phyloP scores from a whole-genome alignment of 2,329 filamentous ascomycete genomes.

The Emergomyces orientalis region DNA sequence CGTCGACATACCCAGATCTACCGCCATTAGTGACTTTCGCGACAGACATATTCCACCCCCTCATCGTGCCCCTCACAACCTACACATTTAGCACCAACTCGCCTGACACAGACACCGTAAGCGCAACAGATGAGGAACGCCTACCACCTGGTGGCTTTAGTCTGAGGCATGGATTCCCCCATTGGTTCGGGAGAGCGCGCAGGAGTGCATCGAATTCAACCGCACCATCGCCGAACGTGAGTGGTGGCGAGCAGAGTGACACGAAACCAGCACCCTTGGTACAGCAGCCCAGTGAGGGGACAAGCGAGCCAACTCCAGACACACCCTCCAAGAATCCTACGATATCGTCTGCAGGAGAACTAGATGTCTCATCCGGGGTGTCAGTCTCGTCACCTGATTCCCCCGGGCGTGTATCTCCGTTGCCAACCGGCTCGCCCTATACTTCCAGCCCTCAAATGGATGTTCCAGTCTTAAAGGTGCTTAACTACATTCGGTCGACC shows the following conservation, averaged over 20 bases:
- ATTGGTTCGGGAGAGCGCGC: conserved; percentile 66
- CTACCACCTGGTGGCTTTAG: conserved; percentile 85
- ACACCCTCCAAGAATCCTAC: conserved; percentile 7
- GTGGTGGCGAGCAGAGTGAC: conserved; percentile 29
- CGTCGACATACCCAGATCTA: conserved; percentile 64
- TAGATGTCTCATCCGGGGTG: neutral
- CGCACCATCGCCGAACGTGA: conserved; percentile 35
- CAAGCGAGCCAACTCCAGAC: conserved; percentile 9
- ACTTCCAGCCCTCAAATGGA: conserved; percentile 17
- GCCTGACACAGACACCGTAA: conserved; percentile 65
- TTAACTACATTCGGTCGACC: conserved; percentile 71
- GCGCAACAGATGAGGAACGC: conserved; percentile 71
- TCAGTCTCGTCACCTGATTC: neutral
- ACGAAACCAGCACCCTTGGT: neutral
- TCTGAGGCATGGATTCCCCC: conserved; percentile 78
- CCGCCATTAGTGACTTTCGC: conserved; percentile 81
- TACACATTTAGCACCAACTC: conserved; percentile 83
- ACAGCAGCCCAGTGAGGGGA: neutral
- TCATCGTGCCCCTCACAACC: conserved; percentile 86
- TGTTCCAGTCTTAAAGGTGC: conserved; percentile 55
- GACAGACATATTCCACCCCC: conserved; percentile 89
- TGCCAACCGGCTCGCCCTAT: conserved; percentile 14
- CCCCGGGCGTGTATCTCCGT: conserved; percentile 10
- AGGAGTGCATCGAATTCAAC: conserved; percentile 32
- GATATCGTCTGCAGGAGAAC: neutral